Percentiles rank a stretch among this genome's conserved stretches.
Conservation (phyloP, 805 yeast genomes). For the Cyberlindnera saturnus region DNA sequence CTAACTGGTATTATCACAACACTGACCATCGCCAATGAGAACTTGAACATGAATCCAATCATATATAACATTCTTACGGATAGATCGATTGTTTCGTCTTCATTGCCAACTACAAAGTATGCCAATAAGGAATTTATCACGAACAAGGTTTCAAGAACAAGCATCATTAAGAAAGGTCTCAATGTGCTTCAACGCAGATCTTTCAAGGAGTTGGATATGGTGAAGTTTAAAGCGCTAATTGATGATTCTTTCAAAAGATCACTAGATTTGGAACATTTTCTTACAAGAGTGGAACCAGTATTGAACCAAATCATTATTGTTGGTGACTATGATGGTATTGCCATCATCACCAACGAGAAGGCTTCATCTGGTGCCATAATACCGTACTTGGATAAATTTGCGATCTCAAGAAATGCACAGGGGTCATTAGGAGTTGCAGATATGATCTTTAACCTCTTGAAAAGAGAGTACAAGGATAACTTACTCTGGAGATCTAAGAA, state of each 20-base stretch:
- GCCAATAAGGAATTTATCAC: constrained; percentile 12
- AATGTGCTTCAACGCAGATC: constrained; percentile 14
- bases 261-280: constrained; percentile 61
- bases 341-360: constrained; percentile 81
- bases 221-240: constrained; percentile 53
- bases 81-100: constrained; percentile 83
- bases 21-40: constrained; percentile 59
- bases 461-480: constrained; percentile 58
- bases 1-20: constrained; percentile 88
- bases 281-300: constrained; percentile 54
- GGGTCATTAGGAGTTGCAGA: constrained; percentile 95
- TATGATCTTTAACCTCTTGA: constrained; percentile 77
- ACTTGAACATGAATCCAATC: constrained; percentile 62
- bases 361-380: constrained; percentile 30
- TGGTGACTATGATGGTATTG: constrained; percentile 95
- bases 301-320: constrained; percentile 78
- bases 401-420: constrained; percentile 76
- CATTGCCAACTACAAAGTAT: constrained; percentile 62
- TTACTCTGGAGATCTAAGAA: constrained; percentile 82
- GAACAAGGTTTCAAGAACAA: constrained; percentile 42
- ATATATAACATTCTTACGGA: constrained; percentile 89
- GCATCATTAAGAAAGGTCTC: constrained; percentile 71
- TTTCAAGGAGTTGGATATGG: constrained; percentile 34
- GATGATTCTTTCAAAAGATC: constrained; percentile 73
- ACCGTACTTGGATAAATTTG: constrained; percentile 87